Evolutionary conservation across 768 basidiomycete genomes (phyloP).

Genomic region (Naganishia friedmannii): DNA sequence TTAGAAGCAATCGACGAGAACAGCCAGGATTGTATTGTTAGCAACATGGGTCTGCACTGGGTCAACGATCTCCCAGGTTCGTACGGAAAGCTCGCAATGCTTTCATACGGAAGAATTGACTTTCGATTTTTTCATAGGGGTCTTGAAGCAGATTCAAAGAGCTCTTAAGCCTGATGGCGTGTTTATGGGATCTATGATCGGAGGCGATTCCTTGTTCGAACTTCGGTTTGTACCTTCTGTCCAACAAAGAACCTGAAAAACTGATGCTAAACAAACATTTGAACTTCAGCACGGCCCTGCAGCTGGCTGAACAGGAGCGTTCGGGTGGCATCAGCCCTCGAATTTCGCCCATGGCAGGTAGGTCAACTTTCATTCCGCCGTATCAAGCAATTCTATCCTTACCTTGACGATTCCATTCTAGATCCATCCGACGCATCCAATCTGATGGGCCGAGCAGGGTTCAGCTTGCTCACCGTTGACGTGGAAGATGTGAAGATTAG

Average conservation of each 20-base stretch:
- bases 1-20: conserved; percentile 64
- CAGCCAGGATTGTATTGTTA: conserved; percentile 87
- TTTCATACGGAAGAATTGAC: neutral
- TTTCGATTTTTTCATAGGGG: conserved; percentile 56
- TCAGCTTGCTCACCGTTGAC: conserved; percentile 89
- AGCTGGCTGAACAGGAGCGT: conserved; percentile 87
- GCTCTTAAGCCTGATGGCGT: conserved; percentile 84
- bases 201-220: conserved; percentile 94
- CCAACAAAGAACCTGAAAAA: no score
- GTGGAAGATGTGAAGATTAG: conserved; percentile 84
- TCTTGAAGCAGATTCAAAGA: conserved; percentile 80
- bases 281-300: conserved; percentile 71
- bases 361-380: conserved; percentile 34
- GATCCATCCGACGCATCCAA: conserved; percentile 92
- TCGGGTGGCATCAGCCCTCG: conserved; percentile 96
- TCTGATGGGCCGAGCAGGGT: conserved; percentile 85
- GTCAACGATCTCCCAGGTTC: conserved; percentile 91
- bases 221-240: no score
- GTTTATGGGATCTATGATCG: conserved; percentile 90
- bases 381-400: neutral
- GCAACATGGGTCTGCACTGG: conserved; percentile 91
- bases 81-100: conserved; percentile 34
- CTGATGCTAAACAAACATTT: neutral
- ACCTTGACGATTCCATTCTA: conserved; percentile 44
- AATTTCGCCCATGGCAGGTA: conserved; percentile 95